Evolutionary conservation across 1,284 basidiomycete genomes (phyloP), one percentile per base, ranked within the genome.

Genomic region (Vanrija sp.): DNA sequence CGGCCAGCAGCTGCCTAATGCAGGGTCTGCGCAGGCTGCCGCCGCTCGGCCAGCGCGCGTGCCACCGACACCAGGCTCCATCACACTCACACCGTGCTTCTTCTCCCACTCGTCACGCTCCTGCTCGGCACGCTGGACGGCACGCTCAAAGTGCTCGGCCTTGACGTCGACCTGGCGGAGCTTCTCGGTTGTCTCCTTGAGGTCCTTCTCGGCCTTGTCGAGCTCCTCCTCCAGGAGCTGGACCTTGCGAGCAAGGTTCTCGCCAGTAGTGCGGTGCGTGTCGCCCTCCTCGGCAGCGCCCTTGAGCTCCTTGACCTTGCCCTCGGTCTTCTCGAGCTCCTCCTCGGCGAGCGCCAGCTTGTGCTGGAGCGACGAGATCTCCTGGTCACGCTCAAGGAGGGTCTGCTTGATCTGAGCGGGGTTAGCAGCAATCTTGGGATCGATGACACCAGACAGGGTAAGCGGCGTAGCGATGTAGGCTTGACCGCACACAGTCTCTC

Each of bases 171-270:
- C 91, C 76, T 97, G 92, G 65, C 96, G 85, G 67, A 99, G 83
- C 95, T 95, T 97, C 79, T 98, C 96, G 29, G 90, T 89, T 2
- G 91, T 93, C 73, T 98, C 95, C 79, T 95, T 94, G 63, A 93
- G 81, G 74, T 94, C 95, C 85, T 93, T 95, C 82, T 99, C 96
- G 21, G 94, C 88, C 51, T 85, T 83, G 73, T 98, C 96, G 19
- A 98, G 83, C 79, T 99, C 95, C 71, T 92, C 89, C 79, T 98
- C 96, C 34, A 99, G 81, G 19, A 98, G 80, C 68, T 89, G 85
- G 28, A 98, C 85, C 83, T 98, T 98, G 68, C 95, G 82, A 53
- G 76, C 73, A 51, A 98, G 81, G 54, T 80, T 83, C 67, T 97
- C 94, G 60, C 83, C 89, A 40, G 85, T 86, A 46, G 83, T 82